Evolutionary conservation across 2,329 filamentous ascomycete species (phyloP), one percentile per base, ranked within the genome.

Genomic region (Rachicladosporium sp.): DNA sequence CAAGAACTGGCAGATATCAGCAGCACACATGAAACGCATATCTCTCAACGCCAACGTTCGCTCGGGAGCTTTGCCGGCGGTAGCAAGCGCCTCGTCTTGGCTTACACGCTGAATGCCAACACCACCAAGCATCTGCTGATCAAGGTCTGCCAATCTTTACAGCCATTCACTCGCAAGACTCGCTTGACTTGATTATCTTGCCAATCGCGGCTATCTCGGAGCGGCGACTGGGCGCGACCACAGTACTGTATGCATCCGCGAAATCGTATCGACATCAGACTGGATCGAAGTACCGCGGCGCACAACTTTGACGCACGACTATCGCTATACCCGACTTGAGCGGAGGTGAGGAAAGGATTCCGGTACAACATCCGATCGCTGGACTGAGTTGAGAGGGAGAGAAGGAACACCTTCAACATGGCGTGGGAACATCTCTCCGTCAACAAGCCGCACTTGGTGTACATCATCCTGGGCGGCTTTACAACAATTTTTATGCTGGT

Each of bases 401-500:
- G 27, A 7, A 7, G 3, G 27, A 31, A 10, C 8, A 10, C 29
- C 13, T 15, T 13, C 38, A 37, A 51, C 47, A 87, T 87, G 82
- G 79, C 78, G 46, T 88, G 82, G 82, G 73, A 80, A 35, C 81
- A 88, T 51, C 72, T 89, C 38, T 78, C 79, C 45, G 80, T 96
- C 67, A 95, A 93, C 65, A 83, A 81, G 70, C 85, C 91, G 55
- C 91, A 98, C 71, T 65, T 96, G 84, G 91, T 93, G 49, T 98
- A 98, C 65, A 86, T 96, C 65, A 95, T 98, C 65, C 71, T 98
- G 41, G 91, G 91, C 55, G 91, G 89, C 61, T 98, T 98, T 68
- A 98, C 91, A 51, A 87, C 82, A 44, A 70, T 98, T 53, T 98
- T 98, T 68, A 98, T 98, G 91, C 71, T 98, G 44, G 94, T 87